Conservation (phyloP, 768 basidiomycete species). For the Boletus edulis region DNA sequence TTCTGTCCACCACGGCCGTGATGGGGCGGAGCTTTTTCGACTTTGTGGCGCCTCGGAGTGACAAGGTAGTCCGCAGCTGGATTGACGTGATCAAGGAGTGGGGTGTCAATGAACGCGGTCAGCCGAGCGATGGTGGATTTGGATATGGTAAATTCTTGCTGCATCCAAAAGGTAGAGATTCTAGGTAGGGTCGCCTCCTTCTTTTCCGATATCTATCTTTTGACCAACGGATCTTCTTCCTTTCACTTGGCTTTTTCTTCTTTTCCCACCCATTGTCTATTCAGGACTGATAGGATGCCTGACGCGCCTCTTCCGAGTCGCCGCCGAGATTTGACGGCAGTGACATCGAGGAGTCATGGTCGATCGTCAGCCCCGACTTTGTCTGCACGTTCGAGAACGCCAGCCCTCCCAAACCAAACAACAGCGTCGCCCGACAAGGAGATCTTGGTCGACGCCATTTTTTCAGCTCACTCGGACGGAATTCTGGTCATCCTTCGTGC, state of each 20-base stretch:
- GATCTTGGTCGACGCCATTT: slow-evolving; percentile 73
- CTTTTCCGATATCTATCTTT: neutral
- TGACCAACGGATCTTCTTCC: neutral
- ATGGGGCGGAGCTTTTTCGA: slow-evolving; percentile 73
- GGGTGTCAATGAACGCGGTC: slow-evolving; percentile 82
- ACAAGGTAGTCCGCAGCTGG: slow-evolving; percentile 66
- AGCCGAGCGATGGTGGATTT: slow-evolving; percentile 82
- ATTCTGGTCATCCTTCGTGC: slow-evolving; percentile 74
- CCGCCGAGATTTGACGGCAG: slow-evolving; percentile 27
- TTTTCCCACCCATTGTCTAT: neutral
- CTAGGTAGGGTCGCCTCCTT: slow-evolving; percentile 34
- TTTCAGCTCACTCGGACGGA: slow-evolving; percentile 84
- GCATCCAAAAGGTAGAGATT: slow-evolving; percentile 58
- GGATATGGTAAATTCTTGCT: slow-evolving; percentile 74
- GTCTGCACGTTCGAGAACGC: slow-evolving; percentile 9
- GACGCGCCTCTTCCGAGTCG: slow-evolving; percentile 30
- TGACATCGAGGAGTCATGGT: slow-evolving; percentile 11
- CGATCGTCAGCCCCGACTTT: slow-evolving; percentile 4
- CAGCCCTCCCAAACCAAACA: neutral
- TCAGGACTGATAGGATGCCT: slow-evolving; percentile 26
- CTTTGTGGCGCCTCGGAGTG: slow-evolving; percentile 64
- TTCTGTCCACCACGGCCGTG: slow-evolving; percentile 56
- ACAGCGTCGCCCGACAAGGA: slow-evolving; percentile 25
- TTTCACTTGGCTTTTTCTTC: neutral
- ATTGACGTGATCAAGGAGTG: slow-evolving; percentile 77